Base-by-base conservation (phyloP, 345 rosid genomes). In the Eucalyptus erythrocorys region DNA sequence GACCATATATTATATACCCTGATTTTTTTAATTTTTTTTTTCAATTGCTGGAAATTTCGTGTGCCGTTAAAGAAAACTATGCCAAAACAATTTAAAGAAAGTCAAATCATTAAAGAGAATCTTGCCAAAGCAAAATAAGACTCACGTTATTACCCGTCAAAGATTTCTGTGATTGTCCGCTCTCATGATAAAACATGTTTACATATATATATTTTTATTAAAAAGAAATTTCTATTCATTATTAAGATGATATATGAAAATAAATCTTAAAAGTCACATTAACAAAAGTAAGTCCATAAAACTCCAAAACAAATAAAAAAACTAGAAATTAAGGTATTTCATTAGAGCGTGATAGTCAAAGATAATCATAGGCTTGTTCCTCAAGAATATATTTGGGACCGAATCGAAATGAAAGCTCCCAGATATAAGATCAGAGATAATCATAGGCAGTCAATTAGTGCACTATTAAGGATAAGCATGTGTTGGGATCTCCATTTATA, bases 371-470 rank as follows among this genome's bases (percentile, higher is more conserved):
- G 26, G 10, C 57, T 21, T 51, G 10, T 21, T 4, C 26, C 21
- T 51, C 26, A 51, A 51, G 57, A 51, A 51, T 51, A 51, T 51
- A 51, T 51, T 51, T 51, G 57, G 26, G 57, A 51, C 0, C 8
- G 0, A 4, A 7, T 51, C 2, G 10, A 21, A 51, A 51, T 51
- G 57, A 51, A 51, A 51, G 26, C 26, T n/a, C n/a, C n/a, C n/a
- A n/a, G n/a, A n/a, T n/a, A n/a, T n/a, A n/a, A n/a, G n/a, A n/a
- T n/a, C n/a, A n/a, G n/a, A n/a, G n/a, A n/a, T n/a, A n/a, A n/a
- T n/a, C n/a, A 51, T 51, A 0, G 2, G 0, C 0, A 0, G 2
- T 51, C 57, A 51, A 51, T 51, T 21, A 0, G 0, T 21, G 57
- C 26, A 51, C 26, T 51, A 21, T 51, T 26, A 51, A 51, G 19